These are phyloP conservation scores for Litchi chinensis DNA, from an alignment of 345 rosid genomes.

Conservation along the genomic window DNA sequence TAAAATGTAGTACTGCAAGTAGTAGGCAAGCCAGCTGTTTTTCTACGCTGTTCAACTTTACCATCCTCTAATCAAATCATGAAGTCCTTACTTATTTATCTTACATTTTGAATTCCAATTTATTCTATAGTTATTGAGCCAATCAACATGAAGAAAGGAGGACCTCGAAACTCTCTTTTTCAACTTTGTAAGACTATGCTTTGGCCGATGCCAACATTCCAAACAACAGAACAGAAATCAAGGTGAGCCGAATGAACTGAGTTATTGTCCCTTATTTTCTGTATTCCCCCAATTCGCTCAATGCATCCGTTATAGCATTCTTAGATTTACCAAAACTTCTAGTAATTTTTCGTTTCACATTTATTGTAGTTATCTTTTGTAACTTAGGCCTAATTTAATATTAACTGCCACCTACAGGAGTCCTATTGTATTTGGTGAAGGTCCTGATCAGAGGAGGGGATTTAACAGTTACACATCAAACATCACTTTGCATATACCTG, in stretches of 20 bases:
- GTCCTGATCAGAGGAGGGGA: constrained; percentile 37
- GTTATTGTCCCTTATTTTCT: background rate
- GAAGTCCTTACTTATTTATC: background rate
- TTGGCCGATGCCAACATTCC: constrained; percentile 74
- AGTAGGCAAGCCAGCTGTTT: background rate
- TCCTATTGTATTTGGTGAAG: constrained; percentile 48
- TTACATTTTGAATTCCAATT: background rate
- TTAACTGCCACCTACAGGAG: constrained; percentile 39
- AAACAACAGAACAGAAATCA: constrained; percentile 52
- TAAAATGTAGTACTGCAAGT: background rate
- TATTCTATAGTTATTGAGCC: constrained; percentile 55
- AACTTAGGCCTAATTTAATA: background rate
- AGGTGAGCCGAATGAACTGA: constrained; percentile 34
- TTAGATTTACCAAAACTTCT: background rate
- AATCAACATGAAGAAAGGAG: constrained; percentile 75
- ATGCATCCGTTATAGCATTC: background rate
- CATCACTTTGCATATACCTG: constrained; percentile 51
- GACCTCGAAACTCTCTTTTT: constrained; percentile 65
- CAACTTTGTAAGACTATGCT: constrained; percentile 73
- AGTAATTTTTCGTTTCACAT: constrained; percentile 3
- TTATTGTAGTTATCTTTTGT: background rate
- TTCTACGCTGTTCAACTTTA: background rate
- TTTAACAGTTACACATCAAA: constrained; percentile 59
- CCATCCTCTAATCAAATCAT: background rate
- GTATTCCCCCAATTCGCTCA: background rate